Evolutionary conservation across 2,329 filamentous ascomycete species (phyloP), one percentile per base, ranked within the genome.

Genomic region (Colletotrichum sublineola): DNA sequence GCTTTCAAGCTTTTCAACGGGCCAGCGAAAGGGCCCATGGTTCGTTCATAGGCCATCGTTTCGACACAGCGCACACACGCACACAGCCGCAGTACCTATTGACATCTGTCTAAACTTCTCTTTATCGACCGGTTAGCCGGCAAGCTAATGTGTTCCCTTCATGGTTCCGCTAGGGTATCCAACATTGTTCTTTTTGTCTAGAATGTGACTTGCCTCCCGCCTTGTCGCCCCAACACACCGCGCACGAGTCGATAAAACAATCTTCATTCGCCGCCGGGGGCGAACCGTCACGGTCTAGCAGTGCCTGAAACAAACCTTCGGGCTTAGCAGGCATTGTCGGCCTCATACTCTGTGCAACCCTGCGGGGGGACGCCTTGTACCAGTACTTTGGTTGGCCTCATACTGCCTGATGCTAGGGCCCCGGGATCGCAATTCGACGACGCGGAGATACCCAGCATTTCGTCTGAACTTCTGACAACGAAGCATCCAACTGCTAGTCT

Each of bases 301-400:
- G 61, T 33, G 61, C 66, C 56, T 73, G 70, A 73, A 73, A 73
- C 67, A 73, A 73, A 70, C 70, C 67, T 73, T 73, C 46, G 55
- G 70, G 55, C 60, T 61, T 42, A 61, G 40, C 66, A 73, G 66
- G 55, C 66, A 70, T 44, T 46, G 36, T 58, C 24, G 46, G 48
- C 38, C 44, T 48, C 52, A 33, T 31, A 36, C 33, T 8, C 33
- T 24, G 24, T 24, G 24, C 24, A 24, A 24, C 1, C 24, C 24
- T 24, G 24, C 24, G 24, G 24, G 24, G 24, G 24, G 24, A 24
- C 24, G 24, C 24, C 24, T 24, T 24, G 24, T 24, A 24, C 24
- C 24, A 24, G 24, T 24, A 24, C 24, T 24, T 24, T 24, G 1
- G 24, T 44, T 44, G 15, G 42, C 42, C 42, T 44, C 18, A 44